Evolutionary conservation across 2,329 filamentous ascomycete species (phyloP).

Genomic region (Aspergillus novofumigatus): DNA sequence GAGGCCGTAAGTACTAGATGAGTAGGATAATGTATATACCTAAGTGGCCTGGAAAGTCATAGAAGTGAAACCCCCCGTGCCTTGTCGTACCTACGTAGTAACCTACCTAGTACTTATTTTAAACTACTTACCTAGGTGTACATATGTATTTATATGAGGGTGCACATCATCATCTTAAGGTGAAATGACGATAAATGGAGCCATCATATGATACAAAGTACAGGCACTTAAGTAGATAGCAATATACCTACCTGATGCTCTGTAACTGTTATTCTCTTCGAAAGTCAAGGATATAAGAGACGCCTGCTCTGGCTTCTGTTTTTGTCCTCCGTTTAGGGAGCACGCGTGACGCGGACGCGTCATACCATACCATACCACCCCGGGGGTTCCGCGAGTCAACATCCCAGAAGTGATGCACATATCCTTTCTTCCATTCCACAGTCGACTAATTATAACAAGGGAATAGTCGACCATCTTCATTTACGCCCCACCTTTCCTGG

Average conservation of each 20-base stretch:
- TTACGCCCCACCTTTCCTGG: conserved; percentile 16
- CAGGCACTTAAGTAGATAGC: neutral
- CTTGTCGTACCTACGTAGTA: neutral
- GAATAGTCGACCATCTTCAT: conserved; percentile 9
- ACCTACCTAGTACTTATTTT: too few relatives aligned
- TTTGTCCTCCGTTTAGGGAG: neutral
- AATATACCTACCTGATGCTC: neutral
- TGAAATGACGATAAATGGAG: neutral
- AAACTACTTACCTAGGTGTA: neutral
- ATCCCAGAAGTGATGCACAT: conserved; percentile 11
- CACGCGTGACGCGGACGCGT: conserved; percentile 26
- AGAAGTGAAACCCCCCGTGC: neutral
- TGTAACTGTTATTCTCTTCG: neutral
- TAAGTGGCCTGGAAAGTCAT: neutral
- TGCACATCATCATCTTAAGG: neutral
- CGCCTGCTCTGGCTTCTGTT: neutral
- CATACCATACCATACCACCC: conserved; percentile 27
- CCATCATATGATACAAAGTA: neutral
- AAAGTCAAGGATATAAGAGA: neutral
- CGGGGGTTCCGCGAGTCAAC: conserved; percentile 13
- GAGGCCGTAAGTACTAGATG: too few relatives aligned
- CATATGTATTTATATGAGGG: neutral
- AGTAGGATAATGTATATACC: neutral
- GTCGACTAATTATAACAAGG: conserved; percentile 16
- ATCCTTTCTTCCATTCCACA: conserved; percentile 15